phyloP scores from a whole-genome alignment of 805 yeast species.

The Kluyveromyces lactis region DNA sequence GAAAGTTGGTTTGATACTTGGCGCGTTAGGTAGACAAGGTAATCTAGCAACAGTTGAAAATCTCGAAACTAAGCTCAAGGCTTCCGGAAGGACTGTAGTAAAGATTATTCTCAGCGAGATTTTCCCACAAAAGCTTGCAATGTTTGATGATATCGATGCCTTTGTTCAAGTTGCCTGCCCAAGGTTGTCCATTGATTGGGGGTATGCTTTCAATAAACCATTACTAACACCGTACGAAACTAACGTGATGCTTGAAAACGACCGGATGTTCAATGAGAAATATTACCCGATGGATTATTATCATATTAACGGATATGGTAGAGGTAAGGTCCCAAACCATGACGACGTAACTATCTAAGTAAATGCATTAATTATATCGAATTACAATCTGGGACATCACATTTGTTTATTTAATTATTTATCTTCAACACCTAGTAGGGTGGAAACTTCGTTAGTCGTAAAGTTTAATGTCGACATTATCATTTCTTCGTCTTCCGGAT shows the following conservation, averaged over 20 bases:
- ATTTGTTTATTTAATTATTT: background rate
- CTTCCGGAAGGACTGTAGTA: conserved; percentile 58
- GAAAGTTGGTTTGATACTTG: conserved; percentile 77
- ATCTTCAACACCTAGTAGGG: conserved; percentile 58
- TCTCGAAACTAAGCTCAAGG: conserved; percentile 46
- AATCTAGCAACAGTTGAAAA: conserved; percentile 66
- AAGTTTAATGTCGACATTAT: conserved; percentile 21
- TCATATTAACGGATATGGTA: conserved; percentile 80
- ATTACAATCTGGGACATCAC: background rate
- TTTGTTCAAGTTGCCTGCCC: conserved; percentile 98
- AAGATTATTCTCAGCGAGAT: conserved; percentile 85
- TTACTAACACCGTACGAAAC: conserved; percentile 93
- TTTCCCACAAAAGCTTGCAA: conserved; percentile 83
- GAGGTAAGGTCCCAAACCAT: conserved; percentile 62
- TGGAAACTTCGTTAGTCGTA: conserved; percentile 44
- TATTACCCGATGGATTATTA: conserved; percentile 97
- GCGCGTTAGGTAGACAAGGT: conserved; percentile 95
- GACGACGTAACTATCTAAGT: conserved; percentile 6
- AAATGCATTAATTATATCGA: no score
- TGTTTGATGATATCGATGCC: conserved; percentile 89
- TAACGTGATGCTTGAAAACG: conserved; percentile 76
- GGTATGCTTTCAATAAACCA: conserved; percentile 91
- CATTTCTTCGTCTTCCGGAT: conserved; percentile 21
- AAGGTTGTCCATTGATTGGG: conserved; percentile 94
- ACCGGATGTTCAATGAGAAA: conserved; percentile 50